Evolutionary conservation across 768 basidiomycete species (phyloP), one percentile per base, ranked within the genome.

Genomic region (Trichaptum fuscoviolaceum): DNA sequence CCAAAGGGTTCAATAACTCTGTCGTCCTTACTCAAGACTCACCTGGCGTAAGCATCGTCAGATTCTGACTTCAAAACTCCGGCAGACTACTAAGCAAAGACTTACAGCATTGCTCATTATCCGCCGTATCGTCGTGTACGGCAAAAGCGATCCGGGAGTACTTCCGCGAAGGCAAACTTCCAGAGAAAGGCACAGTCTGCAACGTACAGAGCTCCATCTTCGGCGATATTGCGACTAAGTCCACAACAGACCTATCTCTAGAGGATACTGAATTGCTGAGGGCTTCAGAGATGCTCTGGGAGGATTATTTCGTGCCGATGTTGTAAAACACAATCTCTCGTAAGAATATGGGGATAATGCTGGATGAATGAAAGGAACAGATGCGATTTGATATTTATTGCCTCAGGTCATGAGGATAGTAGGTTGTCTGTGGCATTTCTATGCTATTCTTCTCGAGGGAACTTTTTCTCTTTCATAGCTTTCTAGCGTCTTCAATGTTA

Each of bases 141-240:
- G 67, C 67, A 0, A 72, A 70, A 59, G 58, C 63, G 36, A 69
- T 74, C 62, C 70, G 72, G 4, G 65, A 62, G 9, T 74, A 74
- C 65, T 74, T 74, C 70, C 64, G 67, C n/a, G 67, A 74, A 0
- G 73, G 73, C 24, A 68, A 63, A 15, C 62, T 74, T 2, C 73
- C 73, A 3, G 35, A 66, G 42, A 42, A 63, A 3, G 73, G 70
- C 10, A 72, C 73, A 17, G 69, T 73, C 7, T 74, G 73, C 64
- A 66, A 70, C 20, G 65, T 70, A 42, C 65, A 70, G 42, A 63
- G 65, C 58, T 59, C 27, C 35, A 25, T 69, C 7, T 71, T 71
- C 66, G 64, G 64, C 18, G 58, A 66, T 36, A 58, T 52, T 52
- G 42, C 42, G 20, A 12, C 42, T 6, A 52, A 4, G 42, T 20